Base-by-base conservation (phyloP, 2,329 filamentous ascomycete species). In the Fonsecaea erecta region DNA sequence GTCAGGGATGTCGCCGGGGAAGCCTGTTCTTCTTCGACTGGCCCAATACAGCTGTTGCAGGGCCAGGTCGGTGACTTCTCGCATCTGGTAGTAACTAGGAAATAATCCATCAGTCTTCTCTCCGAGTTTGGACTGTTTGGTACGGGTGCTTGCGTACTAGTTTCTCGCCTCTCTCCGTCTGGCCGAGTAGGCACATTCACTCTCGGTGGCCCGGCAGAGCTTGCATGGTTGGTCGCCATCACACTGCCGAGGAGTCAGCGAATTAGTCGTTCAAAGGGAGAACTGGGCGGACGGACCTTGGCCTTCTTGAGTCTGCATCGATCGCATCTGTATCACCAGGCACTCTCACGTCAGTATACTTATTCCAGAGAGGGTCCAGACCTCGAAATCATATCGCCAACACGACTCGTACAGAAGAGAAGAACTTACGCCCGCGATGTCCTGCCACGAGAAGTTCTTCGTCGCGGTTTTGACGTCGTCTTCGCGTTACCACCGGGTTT, bases 281-380 rank as follows among this genome's bases (percentile, higher is more conserved):
- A 18, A n/a, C 30, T 18, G 12, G 16, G 12, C 52, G n/a, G 21
- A 21, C 40, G 8, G 53, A 67, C 65, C 54, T 68, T 66, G 6
- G 64, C 60, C 30, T 68, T 68, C 54, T 68, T 68, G 35, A 62
- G 6, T 9, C 64, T 54, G 52, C 66, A 68, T 9, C 60, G 60
- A 63, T 68, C 66, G 32, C 66, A 48, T 24, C 43, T 48, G 43
- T 5, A 24, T 40, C 11, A n/a, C 18, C n/a, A 40, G 2, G 16
- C 37, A 40, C 37, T 11, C 9, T 21, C 16, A 62, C 2, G 24
- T 48, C 43, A 48, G 43, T 5, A 24, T 24, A 2, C 8, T 24
- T 48, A 24, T 9, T 24, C 2, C 18, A 11, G 28, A 30, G 28
- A 11, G 12, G 5, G 7, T 46, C 16, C 43, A 48, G 43, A 12